Conservation (phyloP, 2,329 filamentous ascomycete species). For the Pestalotiopsis sp. region DNA sequence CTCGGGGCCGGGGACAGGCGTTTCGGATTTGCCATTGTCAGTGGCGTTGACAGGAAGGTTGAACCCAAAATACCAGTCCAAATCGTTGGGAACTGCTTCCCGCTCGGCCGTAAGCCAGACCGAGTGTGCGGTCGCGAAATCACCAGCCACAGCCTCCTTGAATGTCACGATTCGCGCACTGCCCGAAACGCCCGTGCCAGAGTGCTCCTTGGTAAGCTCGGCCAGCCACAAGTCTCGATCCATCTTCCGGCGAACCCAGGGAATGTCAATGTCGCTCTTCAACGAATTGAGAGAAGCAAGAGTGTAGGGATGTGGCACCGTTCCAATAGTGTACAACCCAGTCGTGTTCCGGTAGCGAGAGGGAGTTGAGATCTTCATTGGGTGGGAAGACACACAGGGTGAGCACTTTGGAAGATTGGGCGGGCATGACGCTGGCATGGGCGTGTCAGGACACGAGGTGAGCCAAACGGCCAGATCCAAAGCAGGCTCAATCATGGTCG, state of each 20-base stretch:
- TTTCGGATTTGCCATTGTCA: constrained; percentile 54
- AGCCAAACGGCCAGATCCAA: constrained; percentile 75
- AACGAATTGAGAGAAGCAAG: constrained; percentile 69
- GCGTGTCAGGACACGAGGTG: constrained; percentile 72
- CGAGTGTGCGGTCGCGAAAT: constrained; percentile 63
- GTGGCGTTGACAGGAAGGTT: constrained; percentile 64
- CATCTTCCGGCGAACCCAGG: constrained; percentile 68
- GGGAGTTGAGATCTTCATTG: constrained; percentile 69
- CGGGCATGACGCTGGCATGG: constrained; percentile 78
- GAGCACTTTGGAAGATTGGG: constrained; percentile 77
- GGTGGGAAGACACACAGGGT: constrained; percentile 68
- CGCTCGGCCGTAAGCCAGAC: constrained; percentile 81
- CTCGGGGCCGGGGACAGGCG: constrained; percentile 61
- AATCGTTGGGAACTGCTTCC: constrained; percentile 61
- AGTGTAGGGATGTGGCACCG: constrained; percentile 91
- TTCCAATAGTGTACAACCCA: constrained; percentile 78
- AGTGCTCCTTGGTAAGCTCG: constrained; percentile 69
- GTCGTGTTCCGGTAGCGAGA: constrained; percentile 72
- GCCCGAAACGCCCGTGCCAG: constrained; percentile 65
- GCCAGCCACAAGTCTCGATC: constrained; percentile 79
- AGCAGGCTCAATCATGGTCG: constrained; percentile 70
- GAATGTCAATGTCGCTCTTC: constrained; percentile 61
- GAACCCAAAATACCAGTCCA: constrained; percentile 93
- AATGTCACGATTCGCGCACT: constrained; percentile 71
- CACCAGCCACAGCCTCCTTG: constrained; percentile 79